phyloP scores from a whole-genome alignment of 2,329 filamentous ascomycete species.

The Elsinoe necatrix region DNA sequence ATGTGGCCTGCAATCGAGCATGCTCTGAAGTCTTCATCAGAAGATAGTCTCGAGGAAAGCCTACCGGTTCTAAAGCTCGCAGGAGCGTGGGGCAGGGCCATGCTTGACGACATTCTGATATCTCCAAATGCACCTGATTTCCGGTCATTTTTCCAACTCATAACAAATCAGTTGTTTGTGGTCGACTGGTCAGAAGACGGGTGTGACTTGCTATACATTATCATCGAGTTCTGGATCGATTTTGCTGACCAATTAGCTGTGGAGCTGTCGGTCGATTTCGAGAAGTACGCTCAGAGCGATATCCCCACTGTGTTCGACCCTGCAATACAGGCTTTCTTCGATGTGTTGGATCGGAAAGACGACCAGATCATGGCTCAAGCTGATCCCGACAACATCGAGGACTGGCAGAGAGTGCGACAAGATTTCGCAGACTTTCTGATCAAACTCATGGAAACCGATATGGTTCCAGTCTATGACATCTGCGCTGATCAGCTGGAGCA shows the following conservation, averaged over 20 bases:
- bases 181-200: conserved; percentile 14
- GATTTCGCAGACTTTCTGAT: conserved; percentile 58
- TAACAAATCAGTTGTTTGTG: conserved; percentile 1
- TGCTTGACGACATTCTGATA: conserved; percentile 2
- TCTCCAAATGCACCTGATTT: neutral
- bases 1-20: conserved; percentile 10
- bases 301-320: conserved; percentile 49
- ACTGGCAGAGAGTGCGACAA: conserved; percentile 43
- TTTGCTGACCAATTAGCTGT: conserved; percentile 59
- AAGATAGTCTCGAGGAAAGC: neutral
- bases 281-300: conserved; percentile 45
- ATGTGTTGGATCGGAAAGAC: conserved; percentile 13
- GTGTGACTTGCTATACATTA: conserved; percentile 22
- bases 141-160: neutral
- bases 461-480: conserved; percentile 2
- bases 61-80: conserved; percentile 4
- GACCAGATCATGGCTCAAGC: conserved; percentile 11
- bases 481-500: conserved; percentile 14
- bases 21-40: neutral
- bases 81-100: conserved; percentile 1
- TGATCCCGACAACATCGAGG: conserved; percentile 10
- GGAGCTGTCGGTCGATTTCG: conserved; percentile 46
- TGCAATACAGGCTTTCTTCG: conserved; percentile 46
- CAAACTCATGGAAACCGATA: conserved; percentile 4
- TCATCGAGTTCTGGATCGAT: conserved; percentile 73